Percentiles rank a stretch among this genome's conserved stretches.
Conservation (phyloP, 2,329 filamentous ascomycete genomes). For the Neophaeococcomyces mojaviensis region DNA sequence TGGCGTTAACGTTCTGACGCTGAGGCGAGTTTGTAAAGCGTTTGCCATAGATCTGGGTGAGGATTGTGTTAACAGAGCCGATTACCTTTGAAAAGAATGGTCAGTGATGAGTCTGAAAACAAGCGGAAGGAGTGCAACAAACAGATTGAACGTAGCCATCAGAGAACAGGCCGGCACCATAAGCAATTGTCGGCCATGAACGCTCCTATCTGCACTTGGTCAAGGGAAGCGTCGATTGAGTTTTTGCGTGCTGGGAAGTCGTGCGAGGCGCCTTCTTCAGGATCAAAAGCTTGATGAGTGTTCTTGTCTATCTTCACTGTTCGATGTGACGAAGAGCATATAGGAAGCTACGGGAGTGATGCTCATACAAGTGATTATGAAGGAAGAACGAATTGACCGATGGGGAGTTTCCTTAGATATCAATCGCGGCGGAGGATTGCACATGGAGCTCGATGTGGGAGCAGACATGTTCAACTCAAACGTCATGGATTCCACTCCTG, state of each 20-base stretch:
- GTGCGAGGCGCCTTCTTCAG: neutral
- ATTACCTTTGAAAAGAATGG: conserved; percentile 65
- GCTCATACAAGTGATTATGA: too few species aligned
- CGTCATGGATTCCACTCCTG: too few species aligned
- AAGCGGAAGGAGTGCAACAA: conserved; percentile 37
- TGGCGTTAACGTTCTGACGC: conserved; percentile 67
- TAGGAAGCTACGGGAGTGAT: too few species aligned
- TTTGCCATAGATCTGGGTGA: conserved; percentile 59
- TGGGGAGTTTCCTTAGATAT: too few species aligned
- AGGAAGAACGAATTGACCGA: too few species aligned
- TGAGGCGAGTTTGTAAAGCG: conserved; percentile 63
- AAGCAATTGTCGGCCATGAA: conserved; percentile 71
- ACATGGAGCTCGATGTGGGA: too few species aligned
- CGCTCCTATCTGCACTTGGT: conserved; percentile 39
- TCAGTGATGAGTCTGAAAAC: conserved; percentile 88
- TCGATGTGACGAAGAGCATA: too few species aligned
- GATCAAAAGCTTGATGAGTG: neutral
- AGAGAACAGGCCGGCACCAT: conserved; percentile 58
- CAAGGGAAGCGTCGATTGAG: neutral
- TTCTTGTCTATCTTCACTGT: conserved; percentile 1
- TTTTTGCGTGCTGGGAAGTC: neutral
- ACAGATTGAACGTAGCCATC: conserved; percentile 13
- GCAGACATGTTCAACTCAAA: too few species aligned
- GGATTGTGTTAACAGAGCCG: conserved; percentile 74
- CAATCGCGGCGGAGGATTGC: too few species aligned